Evolutionary conservation across 495 filamentous ascomycete genomes (phyloP), one percentile per base, ranked within the genome.

Genomic region (Thozetella sp.): DNA sequence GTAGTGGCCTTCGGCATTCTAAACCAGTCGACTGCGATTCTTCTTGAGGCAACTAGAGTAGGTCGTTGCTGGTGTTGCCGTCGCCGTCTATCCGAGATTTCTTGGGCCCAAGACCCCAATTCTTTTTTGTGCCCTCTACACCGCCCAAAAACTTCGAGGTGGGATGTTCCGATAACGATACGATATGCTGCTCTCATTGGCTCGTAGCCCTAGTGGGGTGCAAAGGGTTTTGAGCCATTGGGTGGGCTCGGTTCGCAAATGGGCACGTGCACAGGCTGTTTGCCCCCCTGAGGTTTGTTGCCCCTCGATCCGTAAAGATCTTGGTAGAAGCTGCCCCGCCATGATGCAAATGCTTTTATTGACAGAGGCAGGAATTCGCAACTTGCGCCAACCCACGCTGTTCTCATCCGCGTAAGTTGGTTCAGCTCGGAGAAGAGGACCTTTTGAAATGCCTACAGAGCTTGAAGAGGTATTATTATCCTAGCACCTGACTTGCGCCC

Each of bases 381-480:
- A 48, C 43, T 3, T n/a, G n/a, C n/a, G n/a, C n/a, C n/a, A n/a
- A n/a, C n/a, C n/a, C n/a, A n/a, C n/a, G n/a, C n/a, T n/a, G n/a
- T n/a, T n/a, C n/a, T n/a, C n/a, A n/a, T n/a, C n/a, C n/a, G n/a
- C n/a, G n/a, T n/a, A n/a, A n/a, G n/a, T n/a, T n/a, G n/a, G n/a
- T n/a, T n/a, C n/a, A n/a, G n/a, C n/a, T n/a, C n/a, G n/a, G n/a
- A n/a, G n/a, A n/a, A n/a, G n/a, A n/a, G n/a, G n/a, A n/a, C n/a
- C n/a, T n/a, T n/a, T n/a, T n/a, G n/a, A 51, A 12, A 96, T 96
- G 92, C 87, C 90, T 30, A 88, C 90, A 56, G 89, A 93, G 79
- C 72, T 93, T 40, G 91, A 95, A 74, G 92, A 95, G 74, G 92
- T 94, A 59, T 11, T 10, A 19, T 26, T 25, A 0, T 43, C 11